Evolutionary conservation across 306 rosid genomes (phyloP).

Genomic region (Castanea sativa): DNA sequence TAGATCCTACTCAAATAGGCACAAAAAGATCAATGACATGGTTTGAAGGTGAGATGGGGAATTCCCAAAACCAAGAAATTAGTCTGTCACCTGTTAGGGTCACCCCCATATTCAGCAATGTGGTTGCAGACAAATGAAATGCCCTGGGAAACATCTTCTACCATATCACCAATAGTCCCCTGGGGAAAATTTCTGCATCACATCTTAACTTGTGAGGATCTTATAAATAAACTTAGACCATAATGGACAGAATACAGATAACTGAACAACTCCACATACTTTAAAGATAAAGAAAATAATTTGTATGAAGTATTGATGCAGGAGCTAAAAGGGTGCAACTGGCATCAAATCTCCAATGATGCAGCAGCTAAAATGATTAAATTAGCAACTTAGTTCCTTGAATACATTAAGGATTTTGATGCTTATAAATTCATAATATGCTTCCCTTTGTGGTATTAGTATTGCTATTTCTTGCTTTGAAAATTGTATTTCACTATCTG

Average conservation of each 20-base stretch:
- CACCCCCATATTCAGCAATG: slow-evolving; percentile 81
- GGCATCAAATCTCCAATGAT: too few species aligned
- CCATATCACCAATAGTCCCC: slow-evolving; percentile 97
- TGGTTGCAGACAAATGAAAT: slow-evolving; percentile 69
- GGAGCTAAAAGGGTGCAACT: too few species aligned
- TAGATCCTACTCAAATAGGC: slow-evolving; percentile 54
- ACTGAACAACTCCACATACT: neutral
- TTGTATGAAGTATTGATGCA: neutral
- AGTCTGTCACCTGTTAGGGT: slow-evolving; percentile 68
- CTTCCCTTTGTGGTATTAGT: too few species aligned
- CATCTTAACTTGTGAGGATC: slow-evolving; percentile 14
- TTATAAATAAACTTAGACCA: neutral
- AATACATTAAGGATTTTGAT: too few species aligned
- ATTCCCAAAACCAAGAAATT: slow-evolving; percentile 12
- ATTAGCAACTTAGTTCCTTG: too few species aligned
- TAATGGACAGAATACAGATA: neutral
- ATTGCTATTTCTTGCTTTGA: too few species aligned
- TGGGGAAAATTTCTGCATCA: slow-evolving; percentile 92
- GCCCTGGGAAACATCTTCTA: slow-evolving; percentile 72
- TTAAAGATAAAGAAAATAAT: neutral
- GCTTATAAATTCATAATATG: too few species aligned
- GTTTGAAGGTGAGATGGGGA: slow-evolving; percentile 18
- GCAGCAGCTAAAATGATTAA: too few species aligned
- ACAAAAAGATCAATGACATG: slow-evolving; percentile 16
- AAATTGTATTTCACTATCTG: too few species aligned